These are phyloP conservation scores for Teunomyces stri DNA, from an alignment of 805 yeast species.

Conservation along the genomic window DNA sequence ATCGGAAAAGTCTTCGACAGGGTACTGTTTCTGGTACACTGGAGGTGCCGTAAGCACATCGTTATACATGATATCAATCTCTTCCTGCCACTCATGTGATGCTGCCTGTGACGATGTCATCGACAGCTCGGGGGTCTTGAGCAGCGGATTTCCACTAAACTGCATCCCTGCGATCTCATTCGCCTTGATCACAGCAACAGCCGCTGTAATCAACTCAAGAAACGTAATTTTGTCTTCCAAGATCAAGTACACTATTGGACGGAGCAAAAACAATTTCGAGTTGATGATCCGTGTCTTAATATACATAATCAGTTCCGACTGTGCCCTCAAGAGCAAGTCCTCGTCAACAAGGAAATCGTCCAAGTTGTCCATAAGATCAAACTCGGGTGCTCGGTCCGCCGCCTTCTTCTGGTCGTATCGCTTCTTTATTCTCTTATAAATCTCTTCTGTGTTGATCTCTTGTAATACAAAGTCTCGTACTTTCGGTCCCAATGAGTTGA, in stretches of 20 bases:
- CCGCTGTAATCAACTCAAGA: constrained; percentile 26
- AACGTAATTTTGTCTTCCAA: constrained; percentile 28
- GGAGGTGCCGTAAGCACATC: constrained; percentile 25
- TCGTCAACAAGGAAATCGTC: constrained; percentile 36
- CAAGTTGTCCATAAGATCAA: constrained; percentile 21
- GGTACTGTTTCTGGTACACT: constrained; percentile 24
- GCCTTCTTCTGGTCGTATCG: constrained; percentile 17
- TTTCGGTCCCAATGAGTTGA: constrained; percentile 33
- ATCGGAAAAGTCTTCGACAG: constrained; percentile 32
- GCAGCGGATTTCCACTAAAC: not conserved
- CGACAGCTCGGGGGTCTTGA: constrained; percentile 3
- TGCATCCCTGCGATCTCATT: not conserved
- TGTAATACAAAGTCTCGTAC: constrained; percentile 32
- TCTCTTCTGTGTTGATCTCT: constrained; percentile 30
- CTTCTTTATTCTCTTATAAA: constrained; percentile 25
- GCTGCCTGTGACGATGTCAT: not conserved
- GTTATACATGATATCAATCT: constrained; percentile 16
- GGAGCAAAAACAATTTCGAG: constrained; percentile 30
- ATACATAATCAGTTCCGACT: constrained; percentile 37
- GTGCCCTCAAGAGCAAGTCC: constrained; percentile 30
- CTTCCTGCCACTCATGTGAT: constrained; percentile 6
- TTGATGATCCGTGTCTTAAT: constrained; percentile 35
- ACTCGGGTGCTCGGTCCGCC: constrained; percentile 3
- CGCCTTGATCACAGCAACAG: constrained; percentile 14
- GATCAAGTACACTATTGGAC: constrained; percentile 34